Conservation (phyloP, 192 early-diverging fungal species). For the Coemansia sp. region DNA sequence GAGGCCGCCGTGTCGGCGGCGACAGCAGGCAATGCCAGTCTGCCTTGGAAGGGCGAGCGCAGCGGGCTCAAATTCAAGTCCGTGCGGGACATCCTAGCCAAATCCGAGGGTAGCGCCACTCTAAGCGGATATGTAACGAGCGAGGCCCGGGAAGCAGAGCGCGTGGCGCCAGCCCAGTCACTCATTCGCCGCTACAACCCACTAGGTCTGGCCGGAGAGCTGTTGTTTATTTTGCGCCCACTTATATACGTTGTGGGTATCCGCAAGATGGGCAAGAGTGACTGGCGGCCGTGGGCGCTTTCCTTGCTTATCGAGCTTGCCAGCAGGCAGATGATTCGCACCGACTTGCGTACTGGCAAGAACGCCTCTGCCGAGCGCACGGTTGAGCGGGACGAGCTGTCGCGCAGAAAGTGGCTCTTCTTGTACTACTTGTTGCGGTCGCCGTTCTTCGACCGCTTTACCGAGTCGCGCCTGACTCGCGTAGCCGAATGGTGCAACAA, state of each 20-base stretch:
- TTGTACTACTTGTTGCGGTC: conserved; percentile 83
- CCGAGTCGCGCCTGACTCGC: conserved; percentile 66
- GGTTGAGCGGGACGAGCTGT: conserved; percentile 80
- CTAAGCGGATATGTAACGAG: conserved; percentile 25
- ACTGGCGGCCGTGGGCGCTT: conserved; percentile 85
- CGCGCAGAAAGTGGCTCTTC: conserved; percentile 71
- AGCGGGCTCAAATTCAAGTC: conserved; percentile 56
- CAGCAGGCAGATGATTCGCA: conserved; percentile 54
- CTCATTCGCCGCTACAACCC: conserved; percentile 63
- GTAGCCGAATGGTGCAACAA: conserved; percentile 68
- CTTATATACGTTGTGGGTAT: conserved; percentile 84
- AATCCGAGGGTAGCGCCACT: conserved; percentile 35
- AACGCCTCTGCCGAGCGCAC: conserved; percentile 43
- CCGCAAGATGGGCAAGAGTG: conserved; percentile 67
- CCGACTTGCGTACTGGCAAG: conserved; percentile 31
- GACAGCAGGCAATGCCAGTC: too few species aligned
- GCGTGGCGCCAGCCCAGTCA: conserved; percentile 67
- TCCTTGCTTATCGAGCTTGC: conserved; percentile 77
- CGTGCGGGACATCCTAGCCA: conserved; percentile 44
- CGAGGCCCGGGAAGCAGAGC: conserved; percentile 60
- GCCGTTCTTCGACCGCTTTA: conserved; percentile 82
- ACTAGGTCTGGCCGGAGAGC: conserved; percentile 70
- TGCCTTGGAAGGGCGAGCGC: conserved; percentile 58
- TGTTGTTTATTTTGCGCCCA: conserved; percentile 82
- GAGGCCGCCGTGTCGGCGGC: neutral